Percentiles rank a stretch among this genome's conserved stretches.
Evolutionary conservation across 352 stramenopile species (phyloP).

Genomic region (Phytophthora pinifolia): DNA sequence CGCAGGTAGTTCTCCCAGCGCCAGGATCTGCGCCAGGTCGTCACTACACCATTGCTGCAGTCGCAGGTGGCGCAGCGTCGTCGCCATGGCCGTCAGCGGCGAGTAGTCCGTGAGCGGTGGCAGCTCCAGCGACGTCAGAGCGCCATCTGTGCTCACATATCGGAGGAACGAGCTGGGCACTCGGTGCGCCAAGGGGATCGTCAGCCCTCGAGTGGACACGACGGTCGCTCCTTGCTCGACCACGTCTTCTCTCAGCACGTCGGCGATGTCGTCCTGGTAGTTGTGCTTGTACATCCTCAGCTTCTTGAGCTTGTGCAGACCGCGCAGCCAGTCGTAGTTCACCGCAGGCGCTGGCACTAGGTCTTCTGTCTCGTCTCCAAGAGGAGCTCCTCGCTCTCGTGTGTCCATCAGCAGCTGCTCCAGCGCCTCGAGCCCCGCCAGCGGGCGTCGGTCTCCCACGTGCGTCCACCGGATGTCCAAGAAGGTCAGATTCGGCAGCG

Average conservation of each 20-base stretch:
- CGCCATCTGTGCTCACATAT: conserved; percentile 24
- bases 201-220: conserved; percentile 25
- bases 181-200: conserved; percentile 32
- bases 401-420: conserved; percentile 48
- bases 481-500: conserved; percentile 26
- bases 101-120: conserved; percentile 38
- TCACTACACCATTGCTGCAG: conserved; percentile 46
- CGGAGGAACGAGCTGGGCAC: conserved; percentile 40
- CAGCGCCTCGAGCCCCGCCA: conserved; percentile 31
- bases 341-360: neutral
- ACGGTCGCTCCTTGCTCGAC: conserved; percentile 25
- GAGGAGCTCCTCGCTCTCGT: conserved; percentile 18
- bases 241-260: conserved; percentile 31
- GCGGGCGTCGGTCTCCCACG: conserved; percentile 32
- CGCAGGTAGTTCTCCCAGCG: conserved; percentile 27
- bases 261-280: conserved; percentile 37
- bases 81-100: conserved; percentile 24
- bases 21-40: conserved; percentile 37
- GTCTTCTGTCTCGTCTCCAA: neutral
- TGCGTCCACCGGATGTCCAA: conserved; percentile 51
- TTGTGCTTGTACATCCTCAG: conserved; percentile 42
- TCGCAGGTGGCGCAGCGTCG: conserved; percentile 37
- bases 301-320: conserved; percentile 37
- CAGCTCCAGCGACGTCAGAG: conserved; percentile 35
- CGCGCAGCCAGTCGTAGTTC: conserved; percentile 34